Evolutionary conservation across 148 eudicot species (phyloP).

Genomic region (Simmondsia chinensis): DNA sequence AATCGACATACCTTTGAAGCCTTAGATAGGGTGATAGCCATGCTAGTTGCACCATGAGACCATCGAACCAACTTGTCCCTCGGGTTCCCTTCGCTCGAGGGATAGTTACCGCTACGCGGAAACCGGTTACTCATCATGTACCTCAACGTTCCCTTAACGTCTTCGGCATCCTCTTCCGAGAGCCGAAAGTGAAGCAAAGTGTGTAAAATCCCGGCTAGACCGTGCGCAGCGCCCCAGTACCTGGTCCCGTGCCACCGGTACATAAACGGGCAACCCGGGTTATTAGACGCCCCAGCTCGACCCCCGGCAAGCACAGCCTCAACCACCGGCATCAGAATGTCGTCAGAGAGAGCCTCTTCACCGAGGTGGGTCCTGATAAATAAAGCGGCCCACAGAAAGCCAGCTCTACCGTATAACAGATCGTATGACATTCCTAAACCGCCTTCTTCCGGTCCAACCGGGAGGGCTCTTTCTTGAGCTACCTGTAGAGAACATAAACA

Average conservation of each 20-base stretch:
- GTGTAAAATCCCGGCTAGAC: conserved; percentile 70
- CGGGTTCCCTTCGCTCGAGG: conserved; percentile 63
- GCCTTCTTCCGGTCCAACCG: conserved; percentile 78
- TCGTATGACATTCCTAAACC: conserved; percentile 90
- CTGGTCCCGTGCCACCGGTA: conserved; percentile 85
- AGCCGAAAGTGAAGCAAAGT: conserved; percentile 69
- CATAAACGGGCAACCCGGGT: conserved; percentile 51
- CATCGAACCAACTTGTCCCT: conserved; percentile 70
- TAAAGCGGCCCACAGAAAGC: conserved; percentile 74
- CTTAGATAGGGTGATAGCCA: conserved; percentile 66
- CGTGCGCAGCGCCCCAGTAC: conserved; percentile 80
- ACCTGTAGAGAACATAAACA: conserved; percentile 19
- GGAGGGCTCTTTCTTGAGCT: conserved; percentile 69
- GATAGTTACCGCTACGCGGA: conserved; percentile 73
- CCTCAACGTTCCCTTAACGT: conserved; percentile 57
- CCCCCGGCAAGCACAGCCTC: conserved; percentile 74
- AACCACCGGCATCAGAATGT: conserved; percentile 52
- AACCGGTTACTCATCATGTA: conserved; percentile 76
- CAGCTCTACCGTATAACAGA: conserved; percentile 72
- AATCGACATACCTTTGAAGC: conserved; percentile 58
- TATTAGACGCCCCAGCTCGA: conserved; percentile 60
- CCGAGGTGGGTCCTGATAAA: conserved; percentile 59
- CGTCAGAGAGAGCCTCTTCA: conserved; percentile 23
- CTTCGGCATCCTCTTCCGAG: conserved; percentile 41
- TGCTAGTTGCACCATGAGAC: conserved; percentile 75